phyloP scores from a whole-genome alignment of 768 basidiomycete species.

The Lactifluus echinatus region DNA sequence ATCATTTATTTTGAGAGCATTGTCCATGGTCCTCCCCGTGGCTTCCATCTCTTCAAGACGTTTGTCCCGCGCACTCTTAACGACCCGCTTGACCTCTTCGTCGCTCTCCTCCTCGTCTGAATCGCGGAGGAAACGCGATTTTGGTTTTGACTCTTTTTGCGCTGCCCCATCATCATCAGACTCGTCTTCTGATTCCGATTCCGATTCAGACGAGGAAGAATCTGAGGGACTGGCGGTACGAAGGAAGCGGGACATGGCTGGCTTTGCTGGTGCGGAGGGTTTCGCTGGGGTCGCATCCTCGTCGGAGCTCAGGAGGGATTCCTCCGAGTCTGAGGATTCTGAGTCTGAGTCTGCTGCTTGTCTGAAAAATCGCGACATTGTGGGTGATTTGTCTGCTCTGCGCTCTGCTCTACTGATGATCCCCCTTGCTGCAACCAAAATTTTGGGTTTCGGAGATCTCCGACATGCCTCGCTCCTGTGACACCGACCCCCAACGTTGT shows the following conservation, averaged over 20 bases:
- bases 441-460: conserved; percentile 20
- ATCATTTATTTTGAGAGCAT: conserved; percentile 92
- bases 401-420: neutral
- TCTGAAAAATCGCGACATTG: conserved; percentile 87
- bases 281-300: conserved; percentile 51
- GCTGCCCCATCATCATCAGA: conserved; percentile 40
- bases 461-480: neutral
- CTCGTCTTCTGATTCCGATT: conserved; percentile 39
- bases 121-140: conserved; percentile 36
- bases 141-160: conserved; percentile 31
- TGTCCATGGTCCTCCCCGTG: conserved; percentile 85
- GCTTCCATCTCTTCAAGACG: conserved; percentile 92
- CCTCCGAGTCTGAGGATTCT: conserved; percentile 62
- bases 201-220: conserved; percentile 32
- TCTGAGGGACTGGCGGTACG: conserved; percentile 51
- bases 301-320: conserved; percentile 63
- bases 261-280: conserved; percentile 38
- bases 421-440: neutral
- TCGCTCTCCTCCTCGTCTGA: conserved; percentile 49
- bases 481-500: no score
- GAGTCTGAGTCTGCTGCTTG: conserved; percentile 78
- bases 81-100: conserved; percentile 61
- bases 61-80: conserved; percentile 87
- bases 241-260: conserved; percentile 74
- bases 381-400: conserved; percentile 1